Evolutionary conservation across 257 asterid genomes (phyloP).

Genomic region (Gentiana dahurica): DNA sequence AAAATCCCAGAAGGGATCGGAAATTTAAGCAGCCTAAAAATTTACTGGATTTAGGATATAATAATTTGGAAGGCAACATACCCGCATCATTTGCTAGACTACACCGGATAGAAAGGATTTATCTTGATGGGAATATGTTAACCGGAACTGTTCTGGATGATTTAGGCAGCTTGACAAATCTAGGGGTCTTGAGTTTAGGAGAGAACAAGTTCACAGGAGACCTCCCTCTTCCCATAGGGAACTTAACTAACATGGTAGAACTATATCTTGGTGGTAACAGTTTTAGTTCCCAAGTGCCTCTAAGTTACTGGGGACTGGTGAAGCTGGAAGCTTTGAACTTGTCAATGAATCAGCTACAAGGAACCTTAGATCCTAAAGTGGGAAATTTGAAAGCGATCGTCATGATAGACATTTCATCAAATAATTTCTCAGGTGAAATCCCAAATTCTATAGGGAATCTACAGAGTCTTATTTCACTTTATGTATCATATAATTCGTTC

Average conservation of each 20-base stretch:
- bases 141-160: slow-evolving; percentile 21
- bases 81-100: slow-evolving; percentile 22
- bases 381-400: slow-evolving; percentile 20
- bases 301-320: slow-evolving; percentile 23
- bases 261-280: slow-evolving; percentile 25
- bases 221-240: slow-evolving; percentile 18
- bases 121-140: slow-evolving; percentile 16
- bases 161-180: slow-evolving; percentile 17
- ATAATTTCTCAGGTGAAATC: slow-evolving; percentile 4
- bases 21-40: slow-evolving; percentile 22
- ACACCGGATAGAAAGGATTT: slow-evolving; percentile 26
- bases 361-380: slow-evolving; percentile 19
- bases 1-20: slow-evolving; percentile 8
- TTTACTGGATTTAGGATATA: slow-evolving; percentile 19
- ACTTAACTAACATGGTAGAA: slow-evolving; percentile 21
- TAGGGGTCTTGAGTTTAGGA: slow-evolving; percentile 25
- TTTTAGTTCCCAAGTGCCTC: slow-evolving; percentile 22
- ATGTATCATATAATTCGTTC: not conserved
- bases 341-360: slow-evolving; percentile 22
- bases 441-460: not conserved
- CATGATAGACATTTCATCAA: slow-evolving; percentile 24
- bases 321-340: slow-evolving; percentile 20
- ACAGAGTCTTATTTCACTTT: not conserved
- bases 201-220: slow-evolving; percentile 30
- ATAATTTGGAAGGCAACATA: slow-evolving; percentile 19